Evolutionary conservation across 2,329 filamentous ascomycete species (phyloP).

Genomic region (Claviceps sorghi): DNA sequence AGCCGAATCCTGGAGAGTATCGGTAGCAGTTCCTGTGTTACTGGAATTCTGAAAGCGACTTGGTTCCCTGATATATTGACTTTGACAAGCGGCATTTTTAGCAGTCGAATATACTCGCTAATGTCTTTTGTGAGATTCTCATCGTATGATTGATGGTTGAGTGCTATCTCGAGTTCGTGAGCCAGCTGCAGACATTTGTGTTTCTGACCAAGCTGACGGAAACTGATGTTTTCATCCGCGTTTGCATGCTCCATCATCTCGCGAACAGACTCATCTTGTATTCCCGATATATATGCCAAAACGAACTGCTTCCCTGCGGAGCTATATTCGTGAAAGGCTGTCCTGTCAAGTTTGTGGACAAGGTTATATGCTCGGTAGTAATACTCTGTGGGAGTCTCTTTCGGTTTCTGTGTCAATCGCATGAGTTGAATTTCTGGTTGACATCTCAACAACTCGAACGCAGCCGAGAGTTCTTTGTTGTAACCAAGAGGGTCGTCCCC

Average conservation of each 20-base stretch:
- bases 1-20: constrained; percentile 29
- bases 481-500: constrained; percentile 33
- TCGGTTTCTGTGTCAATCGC: constrained; percentile 36
- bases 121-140: constrained; percentile 22
- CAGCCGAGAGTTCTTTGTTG: constrained; percentile 36
- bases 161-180: constrained; percentile 37
- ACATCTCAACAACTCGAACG: constrained; percentile 33
- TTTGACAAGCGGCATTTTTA: constrained; percentile 25
- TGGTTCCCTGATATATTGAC: constrained; percentile 5
- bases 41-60: constrained; percentile 19
- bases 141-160: constrained; percentile 33
- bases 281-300: constrained; percentile 37
- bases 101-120: constrained; percentile 33
- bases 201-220: constrained; percentile 29
- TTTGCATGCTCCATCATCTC: constrained; percentile 19
- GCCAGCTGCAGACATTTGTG: constrained; percentile 44
- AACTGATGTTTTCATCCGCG: constrained; percentile 9
- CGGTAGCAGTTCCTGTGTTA: constrained; percentile 17
- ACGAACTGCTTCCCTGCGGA: constrained; percentile 14
- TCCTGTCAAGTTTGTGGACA: constrained; percentile 21
- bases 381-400: constrained; percentile 38
- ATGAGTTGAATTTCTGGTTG: constrained; percentile 39
- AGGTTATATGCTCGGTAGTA: constrained; percentile 24
- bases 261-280: constrained; percentile 32
- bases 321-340: constrained; percentile 14